Conservation (phyloP, 2,329 filamentous ascomycete genomes). For the Fusarium solani-melongenae region DNA sequence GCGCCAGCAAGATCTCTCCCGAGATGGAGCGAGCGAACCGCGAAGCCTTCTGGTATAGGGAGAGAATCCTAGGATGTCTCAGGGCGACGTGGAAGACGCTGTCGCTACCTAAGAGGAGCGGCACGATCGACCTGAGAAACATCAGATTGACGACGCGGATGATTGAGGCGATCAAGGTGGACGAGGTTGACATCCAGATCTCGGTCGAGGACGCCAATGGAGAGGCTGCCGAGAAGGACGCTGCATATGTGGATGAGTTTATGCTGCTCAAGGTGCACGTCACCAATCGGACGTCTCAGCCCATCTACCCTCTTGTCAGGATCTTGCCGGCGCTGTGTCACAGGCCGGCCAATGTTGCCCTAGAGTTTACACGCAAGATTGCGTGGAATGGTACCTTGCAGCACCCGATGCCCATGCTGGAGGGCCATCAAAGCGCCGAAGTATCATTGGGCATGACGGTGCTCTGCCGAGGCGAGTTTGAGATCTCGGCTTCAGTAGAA, state of each 20-base stretch:
- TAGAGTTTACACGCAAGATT: conserved; percentile 85
- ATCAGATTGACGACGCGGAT: conserved; percentile 80
- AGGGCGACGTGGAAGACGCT: conserved; percentile 76
- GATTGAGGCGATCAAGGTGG: conserved; percentile 84
- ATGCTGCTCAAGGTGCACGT: conserved; percentile 76
- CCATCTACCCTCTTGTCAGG: conserved; percentile 78
- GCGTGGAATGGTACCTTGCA: conserved; percentile 89
- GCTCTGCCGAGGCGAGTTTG: conserved; percentile 84
- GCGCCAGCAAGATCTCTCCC: conserved; percentile 79
- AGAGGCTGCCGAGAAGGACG: conserved; percentile 32
- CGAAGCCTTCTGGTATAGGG: conserved; percentile 92
- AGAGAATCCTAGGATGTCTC: conserved; percentile 79
- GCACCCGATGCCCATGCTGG: conserved; percentile 73
- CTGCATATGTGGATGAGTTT: conserved; percentile 63
- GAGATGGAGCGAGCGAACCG: conserved; percentile 81
- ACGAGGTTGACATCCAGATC: conserved; percentile 79
- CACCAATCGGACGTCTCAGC: conserved; percentile 75
- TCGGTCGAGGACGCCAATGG: conserved; percentile 56
- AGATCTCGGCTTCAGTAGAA: conserved; percentile 83
- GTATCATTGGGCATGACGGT: conserved; percentile 77
- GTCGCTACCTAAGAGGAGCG: conserved; percentile 64
- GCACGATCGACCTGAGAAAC: conserved; percentile 79
- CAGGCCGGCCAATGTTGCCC: conserved; percentile 75
- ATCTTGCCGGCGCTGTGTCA: conserved; percentile 82
- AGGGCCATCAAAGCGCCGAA: conserved; percentile 67